Conservation (phyloP, 371 early-diverging fungal genomes). For the Apophysomyces variabilis region DNA sequence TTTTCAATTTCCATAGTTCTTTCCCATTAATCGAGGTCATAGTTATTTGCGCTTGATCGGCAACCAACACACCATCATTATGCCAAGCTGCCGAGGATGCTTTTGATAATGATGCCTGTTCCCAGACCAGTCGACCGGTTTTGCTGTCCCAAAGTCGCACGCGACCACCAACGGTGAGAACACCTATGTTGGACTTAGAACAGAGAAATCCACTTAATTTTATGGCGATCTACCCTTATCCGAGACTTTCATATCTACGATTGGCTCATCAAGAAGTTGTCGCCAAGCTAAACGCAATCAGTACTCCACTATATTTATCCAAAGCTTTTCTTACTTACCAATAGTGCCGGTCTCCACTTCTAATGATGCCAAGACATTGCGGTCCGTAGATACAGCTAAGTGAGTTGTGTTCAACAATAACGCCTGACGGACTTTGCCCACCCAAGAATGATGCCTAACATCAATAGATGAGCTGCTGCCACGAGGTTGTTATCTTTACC, state of each 20-base stretch:
- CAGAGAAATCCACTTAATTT: slow-evolving; percentile 33
- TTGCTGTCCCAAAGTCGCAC: slow-evolving; percentile 16
- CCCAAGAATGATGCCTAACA: slow-evolving; percentile 66
- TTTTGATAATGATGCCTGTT: slow-evolving; percentile 17
- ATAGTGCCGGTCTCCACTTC: slow-evolving; percentile 58
- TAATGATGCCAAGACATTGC: slow-evolving; percentile 66
- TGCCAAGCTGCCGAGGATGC: slow-evolving; percentile 19
- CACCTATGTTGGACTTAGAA: slow-evolving; percentile 27
- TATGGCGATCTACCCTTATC: slow-evolving; percentile 27
- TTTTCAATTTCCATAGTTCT: slow-evolving; percentile 28
- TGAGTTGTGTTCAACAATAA: slow-evolving; percentile 28
- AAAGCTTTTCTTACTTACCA: slow-evolving; percentile 39
- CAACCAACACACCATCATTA: slow-evolving; percentile 22
- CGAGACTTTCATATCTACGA: slow-evolving; percentile 20
- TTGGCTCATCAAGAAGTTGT: slow-evolving; percentile 46
- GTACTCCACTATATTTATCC: not conserved
- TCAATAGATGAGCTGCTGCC: too few species aligned
- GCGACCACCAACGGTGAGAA: slow-evolving; percentile 8
- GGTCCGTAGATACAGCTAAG: slow-evolving; percentile 58
- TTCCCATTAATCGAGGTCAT: slow-evolving; percentile 27
- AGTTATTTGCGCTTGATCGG: slow-evolving; percentile 14
- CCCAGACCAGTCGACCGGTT: slow-evolving; percentile 19
- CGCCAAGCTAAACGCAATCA: slow-evolving; percentile 47
- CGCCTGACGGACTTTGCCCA: slow-evolving; percentile 57
- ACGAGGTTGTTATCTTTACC: slow-evolving; percentile 15